Evolutionary conservation across 768 basidiomycete species (phyloP).

Genomic region (Hebeloma cylindrosporum): DNA sequence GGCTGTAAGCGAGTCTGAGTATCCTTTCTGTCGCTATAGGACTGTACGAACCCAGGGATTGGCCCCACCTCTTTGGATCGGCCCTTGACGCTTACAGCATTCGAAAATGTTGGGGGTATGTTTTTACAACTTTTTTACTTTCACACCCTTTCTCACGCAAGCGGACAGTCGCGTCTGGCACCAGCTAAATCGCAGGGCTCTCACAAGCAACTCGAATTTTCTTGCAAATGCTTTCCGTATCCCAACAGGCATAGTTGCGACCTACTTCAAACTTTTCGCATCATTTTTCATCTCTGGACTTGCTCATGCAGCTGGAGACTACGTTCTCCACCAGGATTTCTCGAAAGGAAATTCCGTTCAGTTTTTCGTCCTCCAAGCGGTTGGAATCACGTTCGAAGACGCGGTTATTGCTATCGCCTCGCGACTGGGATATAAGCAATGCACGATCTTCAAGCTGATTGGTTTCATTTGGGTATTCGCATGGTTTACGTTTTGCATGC

Average conservation of each 20-base stretch:
- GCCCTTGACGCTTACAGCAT: neutral
- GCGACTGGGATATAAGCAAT: too few species aligned
- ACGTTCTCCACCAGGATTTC: too few species aligned
- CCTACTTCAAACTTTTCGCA: too few species aligned
- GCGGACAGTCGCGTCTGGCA: too few species aligned
- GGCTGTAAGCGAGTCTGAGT: neutral
- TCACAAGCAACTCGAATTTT: neutral
- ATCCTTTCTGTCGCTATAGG: neutral
- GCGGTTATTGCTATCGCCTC: constrained; percentile 2
- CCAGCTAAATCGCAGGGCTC: neutral
- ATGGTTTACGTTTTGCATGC: too few species aligned
- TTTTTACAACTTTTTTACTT: neutral
- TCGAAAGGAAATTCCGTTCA: neutral
- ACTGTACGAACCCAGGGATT: neutral
- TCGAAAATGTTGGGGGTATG: neutral
- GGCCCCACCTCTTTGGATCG: neutral
- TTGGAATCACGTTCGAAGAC: neutral
- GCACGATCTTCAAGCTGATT: too few species aligned
- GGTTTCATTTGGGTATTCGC: too few species aligned
- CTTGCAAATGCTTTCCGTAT: neutral
- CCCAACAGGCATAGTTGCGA: neutral
- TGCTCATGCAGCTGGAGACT: too few species aligned
- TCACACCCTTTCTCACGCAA: neutral
- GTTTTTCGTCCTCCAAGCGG: neutral
- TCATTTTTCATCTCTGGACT: too few species aligned